Evolutionary conservation across 139 green algal species (phyloP).

Genomic region (Coccomyxa sp.): DNA sequence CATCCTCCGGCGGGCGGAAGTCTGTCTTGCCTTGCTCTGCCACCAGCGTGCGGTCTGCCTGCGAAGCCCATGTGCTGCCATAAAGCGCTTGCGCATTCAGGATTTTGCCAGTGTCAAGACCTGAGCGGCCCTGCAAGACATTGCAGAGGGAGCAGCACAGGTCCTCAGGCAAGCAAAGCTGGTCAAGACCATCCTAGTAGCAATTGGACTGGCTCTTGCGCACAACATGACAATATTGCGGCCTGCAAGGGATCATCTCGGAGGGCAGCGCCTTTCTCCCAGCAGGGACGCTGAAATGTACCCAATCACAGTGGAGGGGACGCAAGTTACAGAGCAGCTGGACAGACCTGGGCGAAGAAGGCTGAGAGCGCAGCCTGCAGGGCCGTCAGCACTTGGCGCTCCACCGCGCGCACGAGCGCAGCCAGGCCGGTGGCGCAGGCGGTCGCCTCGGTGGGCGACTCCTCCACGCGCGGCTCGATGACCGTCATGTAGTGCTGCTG

Average conservation of each 20-base stretch:
- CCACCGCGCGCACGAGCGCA: constrained; percentile 34
- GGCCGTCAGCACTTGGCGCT: constrained; percentile 39
- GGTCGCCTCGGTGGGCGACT: constrained; percentile 17
- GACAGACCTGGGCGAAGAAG: constrained; percentile 35
- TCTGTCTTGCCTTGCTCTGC: constrained; percentile 51
- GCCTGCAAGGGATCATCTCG: too few relatives aligned
- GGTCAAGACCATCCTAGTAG: too few relatives aligned
- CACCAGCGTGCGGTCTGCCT: constrained; percentile 46
- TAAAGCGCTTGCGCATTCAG: background rate
- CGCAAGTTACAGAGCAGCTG: background rate
- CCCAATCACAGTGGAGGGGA: too few relatives aligned
- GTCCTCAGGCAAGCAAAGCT: too few relatives aligned
- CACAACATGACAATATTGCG: too few relatives aligned
- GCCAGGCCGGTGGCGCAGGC: constrained; percentile 42
- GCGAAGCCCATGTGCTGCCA: background rate
- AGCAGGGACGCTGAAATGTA: too few relatives aligned
- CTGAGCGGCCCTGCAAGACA: too few relatives aligned
- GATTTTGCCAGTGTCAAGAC: too few relatives aligned
- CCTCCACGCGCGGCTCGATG: constrained; percentile 32
- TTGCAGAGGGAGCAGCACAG: too few relatives aligned
- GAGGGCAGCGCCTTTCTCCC: too few relatives aligned
- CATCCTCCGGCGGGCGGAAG: constrained; percentile 45
- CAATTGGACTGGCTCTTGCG: too few relatives aligned
- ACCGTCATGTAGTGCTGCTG: constrained; percentile 42
- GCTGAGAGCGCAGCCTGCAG: constrained; percentile 39